Evolutionary conservation across 306 rosid genomes (phyloP).

Genomic region (Spatholobus suberectus): DNA sequence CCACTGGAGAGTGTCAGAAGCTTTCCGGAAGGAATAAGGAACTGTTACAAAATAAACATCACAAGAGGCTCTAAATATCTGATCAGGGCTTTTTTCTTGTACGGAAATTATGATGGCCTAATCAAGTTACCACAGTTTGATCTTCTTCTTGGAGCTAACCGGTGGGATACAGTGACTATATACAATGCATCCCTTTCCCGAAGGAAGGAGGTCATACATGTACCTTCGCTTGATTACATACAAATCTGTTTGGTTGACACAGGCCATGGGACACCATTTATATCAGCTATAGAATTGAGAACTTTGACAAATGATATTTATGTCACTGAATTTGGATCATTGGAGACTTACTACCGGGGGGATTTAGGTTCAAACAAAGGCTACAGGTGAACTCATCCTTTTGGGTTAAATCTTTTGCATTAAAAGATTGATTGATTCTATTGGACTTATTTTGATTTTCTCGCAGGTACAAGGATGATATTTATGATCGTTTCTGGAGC

Average conservation of each 20-base stretch:
- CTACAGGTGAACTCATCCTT: slow-evolving; percentile 30
- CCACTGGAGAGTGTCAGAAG: slow-evolving; percentile 42
- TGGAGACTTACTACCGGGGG: neutral
- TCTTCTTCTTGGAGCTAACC: slow-evolving; percentile 49
- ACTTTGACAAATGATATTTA: slow-evolving; percentile 40
- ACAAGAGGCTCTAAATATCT: slow-evolving; percentile 38
- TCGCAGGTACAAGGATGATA: slow-evolving; percentile 45
- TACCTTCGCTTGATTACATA: slow-evolving; percentile 37
- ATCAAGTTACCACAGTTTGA: slow-evolving; percentile 46
- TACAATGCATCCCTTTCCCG: neutral
- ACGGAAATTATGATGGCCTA: slow-evolving; percentile 55
- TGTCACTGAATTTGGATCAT: slow-evolving; percentile 13
- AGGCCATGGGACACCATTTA: slow-evolving; percentile 53
- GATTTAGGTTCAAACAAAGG: slow-evolving; percentile 30
- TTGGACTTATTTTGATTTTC: neutral
- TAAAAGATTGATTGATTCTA: neutral
- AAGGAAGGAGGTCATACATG: slow-evolving; percentile 41
- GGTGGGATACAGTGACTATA: slow-evolving; percentile 44
- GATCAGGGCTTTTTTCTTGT: slow-evolving; percentile 38
- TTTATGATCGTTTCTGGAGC: slow-evolving; percentile 40
- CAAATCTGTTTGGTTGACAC: slow-evolving; percentile 53
- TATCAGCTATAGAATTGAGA: slow-evolving; percentile 55
- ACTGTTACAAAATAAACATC: slow-evolving; percentile 55
- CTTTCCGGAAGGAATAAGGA: slow-evolving; percentile 56
- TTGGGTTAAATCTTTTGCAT: neutral